Evolutionary conservation across 306 rosid species (phyloP).

Genomic region (Fagus crenata): DNA sequence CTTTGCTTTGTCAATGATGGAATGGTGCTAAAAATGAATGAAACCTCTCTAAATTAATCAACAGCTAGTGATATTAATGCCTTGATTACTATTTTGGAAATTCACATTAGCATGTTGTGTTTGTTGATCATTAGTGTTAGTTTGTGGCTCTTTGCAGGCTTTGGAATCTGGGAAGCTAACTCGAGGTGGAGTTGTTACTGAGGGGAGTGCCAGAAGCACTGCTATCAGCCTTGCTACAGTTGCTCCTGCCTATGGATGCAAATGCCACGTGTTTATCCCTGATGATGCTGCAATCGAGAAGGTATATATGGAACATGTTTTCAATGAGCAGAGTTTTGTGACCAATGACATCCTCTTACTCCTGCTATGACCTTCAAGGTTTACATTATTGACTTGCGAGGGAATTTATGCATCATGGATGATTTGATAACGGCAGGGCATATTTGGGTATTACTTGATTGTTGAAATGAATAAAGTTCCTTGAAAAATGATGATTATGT

Average conservation of each 20-base stretch:
- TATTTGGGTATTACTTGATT: background rate
- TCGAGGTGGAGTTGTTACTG: conserved; percentile 81
- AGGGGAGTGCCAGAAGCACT: conserved; percentile 95
- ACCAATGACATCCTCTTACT: background rate
- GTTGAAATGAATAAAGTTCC: background rate
- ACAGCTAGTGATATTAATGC: too few relatives aligned
- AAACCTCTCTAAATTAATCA: too few relatives aligned
- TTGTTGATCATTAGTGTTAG: too few relatives aligned
- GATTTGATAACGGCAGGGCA: background rate
- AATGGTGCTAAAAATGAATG: too few relatives aligned
- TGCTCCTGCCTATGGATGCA: conserved; percentile 92
- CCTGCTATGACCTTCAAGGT: background rate
- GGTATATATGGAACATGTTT: conserved; percentile 38
- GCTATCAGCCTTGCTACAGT: conserved; percentile 94
- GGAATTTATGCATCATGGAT: background rate
- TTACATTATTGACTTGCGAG: conserved; percentile 1
- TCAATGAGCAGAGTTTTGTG: conserved; percentile 2
- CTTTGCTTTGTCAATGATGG: too few relatives aligned
- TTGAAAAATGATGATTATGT: background rate
- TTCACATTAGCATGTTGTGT: too few relatives aligned
- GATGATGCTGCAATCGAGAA: conserved; percentile 96
- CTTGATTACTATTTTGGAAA: too few relatives aligned
- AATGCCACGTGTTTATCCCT: conserved; percentile 84
- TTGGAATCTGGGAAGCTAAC: conserved; percentile 65
- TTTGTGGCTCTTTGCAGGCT: conserved; percentile 53